Conservation (phyloP, 2,329 filamentous ascomycete genomes). For the Microdochium paspali region DNA sequence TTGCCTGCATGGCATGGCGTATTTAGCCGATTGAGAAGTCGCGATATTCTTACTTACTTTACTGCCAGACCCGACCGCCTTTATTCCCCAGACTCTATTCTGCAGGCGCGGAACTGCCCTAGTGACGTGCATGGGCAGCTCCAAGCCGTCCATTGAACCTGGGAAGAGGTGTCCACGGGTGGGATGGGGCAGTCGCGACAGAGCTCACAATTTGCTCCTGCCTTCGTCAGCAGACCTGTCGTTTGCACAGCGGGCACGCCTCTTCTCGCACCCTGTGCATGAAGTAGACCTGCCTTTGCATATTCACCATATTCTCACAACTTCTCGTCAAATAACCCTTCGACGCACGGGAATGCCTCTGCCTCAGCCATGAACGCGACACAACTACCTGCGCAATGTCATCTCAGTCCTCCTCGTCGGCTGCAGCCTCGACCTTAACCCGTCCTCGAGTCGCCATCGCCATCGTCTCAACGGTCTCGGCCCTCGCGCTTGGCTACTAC, state of each 20-base stretch:
- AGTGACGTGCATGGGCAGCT: background rate
- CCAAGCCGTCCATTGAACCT: background rate
- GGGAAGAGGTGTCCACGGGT: no score
- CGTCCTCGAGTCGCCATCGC: slow-evolving; percentile 46
- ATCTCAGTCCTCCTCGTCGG: slow-evolving; percentile 35
- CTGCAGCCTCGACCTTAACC: slow-evolving; percentile 43
- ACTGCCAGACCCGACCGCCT: background rate
- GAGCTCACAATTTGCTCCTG: no score
- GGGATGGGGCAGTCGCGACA: no score
- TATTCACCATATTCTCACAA: background rate
- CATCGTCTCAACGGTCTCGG: slow-evolving; percentile 44
- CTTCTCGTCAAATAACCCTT: background rate
- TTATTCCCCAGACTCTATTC: background rate
- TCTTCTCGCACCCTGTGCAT: no score
- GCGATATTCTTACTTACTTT: no score
- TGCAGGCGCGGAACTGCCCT: background rate
- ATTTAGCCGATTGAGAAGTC: no score
- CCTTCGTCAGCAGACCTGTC: no score
- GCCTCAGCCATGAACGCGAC: slow-evolving; percentile 15
- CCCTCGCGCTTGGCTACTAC: slow-evolving; percentile 48
- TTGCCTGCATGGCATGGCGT: background rate
- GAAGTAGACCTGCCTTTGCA: background rate
- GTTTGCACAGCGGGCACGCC: no score
- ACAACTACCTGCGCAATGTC: slow-evolving; percentile 2
- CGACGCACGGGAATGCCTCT: background rate